A percentile compares a stretch with the other conserved stretches of the same genome.
Evolutionary conservation across 345 rosid genomes (phyloP).

Genomic region (Populus davidiana): DNA sequence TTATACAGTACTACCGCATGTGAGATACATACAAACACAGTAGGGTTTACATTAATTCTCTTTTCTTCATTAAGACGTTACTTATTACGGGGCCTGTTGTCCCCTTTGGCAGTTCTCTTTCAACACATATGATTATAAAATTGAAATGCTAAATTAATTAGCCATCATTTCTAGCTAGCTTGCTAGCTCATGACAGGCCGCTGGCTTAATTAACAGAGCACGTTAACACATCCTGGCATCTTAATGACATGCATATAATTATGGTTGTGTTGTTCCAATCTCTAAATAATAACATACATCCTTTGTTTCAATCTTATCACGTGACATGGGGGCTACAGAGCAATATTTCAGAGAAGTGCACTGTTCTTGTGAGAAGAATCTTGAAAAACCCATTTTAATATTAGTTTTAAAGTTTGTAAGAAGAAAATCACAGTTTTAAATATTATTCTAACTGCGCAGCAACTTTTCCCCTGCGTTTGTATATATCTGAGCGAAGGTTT

Average conservation of each 20-base stretch:
- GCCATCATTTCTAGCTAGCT: not conserved
- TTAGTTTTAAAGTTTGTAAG: too few species aligned
- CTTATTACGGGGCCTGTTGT: not conserved
- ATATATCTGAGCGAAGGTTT: not conserved
- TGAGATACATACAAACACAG: constrained; percentile 20
- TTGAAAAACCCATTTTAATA: not conserved
- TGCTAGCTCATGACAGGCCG: not conserved
- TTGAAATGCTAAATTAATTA: not conserved
- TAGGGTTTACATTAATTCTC: constrained; percentile 13
- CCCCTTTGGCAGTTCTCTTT: not conserved
- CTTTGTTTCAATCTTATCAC: too few species aligned
- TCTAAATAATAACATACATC: too few species aligned
- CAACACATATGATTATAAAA: not conserved
- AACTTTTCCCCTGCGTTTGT: not conserved
- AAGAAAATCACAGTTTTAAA: not conserved
- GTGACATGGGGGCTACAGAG: not conserved
- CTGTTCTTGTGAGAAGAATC: not conserved
- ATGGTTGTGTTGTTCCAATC: not conserved
- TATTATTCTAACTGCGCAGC: not conserved
- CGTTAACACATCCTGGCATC: not conserved
- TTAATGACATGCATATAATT: not conserved
- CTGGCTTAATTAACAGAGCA: not conserved
- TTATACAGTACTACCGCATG: constrained; percentile 19
- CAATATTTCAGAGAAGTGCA: not conserved
- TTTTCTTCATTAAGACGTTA: constrained; percentile 13